Evolutionary conservation across 2,329 filamentous ascomycete genomes (phyloP), one percentile per base, ranked within the genome.

Genomic region (Fusarium sambucinum): DNA sequence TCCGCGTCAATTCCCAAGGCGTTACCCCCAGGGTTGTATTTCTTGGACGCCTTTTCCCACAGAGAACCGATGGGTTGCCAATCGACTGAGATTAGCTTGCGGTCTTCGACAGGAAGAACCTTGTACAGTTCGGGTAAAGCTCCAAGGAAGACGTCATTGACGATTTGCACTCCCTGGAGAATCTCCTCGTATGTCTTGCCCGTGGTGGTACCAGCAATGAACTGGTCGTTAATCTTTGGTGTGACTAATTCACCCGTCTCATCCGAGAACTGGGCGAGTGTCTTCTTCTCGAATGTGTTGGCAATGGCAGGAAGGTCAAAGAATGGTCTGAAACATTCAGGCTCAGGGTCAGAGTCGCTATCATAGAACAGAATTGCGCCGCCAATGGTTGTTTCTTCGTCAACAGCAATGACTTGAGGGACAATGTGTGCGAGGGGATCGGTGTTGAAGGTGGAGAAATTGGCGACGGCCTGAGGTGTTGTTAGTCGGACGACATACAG

Each of bases 401-500:
- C 66, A 1, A 59, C 57, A 0, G 66, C 66, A 17, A 69, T 65
- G 0, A 69, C 66, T 12, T 69, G 66, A 2, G 66, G 66, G 5
- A 69, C 66, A 0, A 69, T 57, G 6, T 69, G 66, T 4, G 66
- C 61, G 3, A 69, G 66, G 3, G 61, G 61, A 3, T 69, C 61
- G 5, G 50, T 69, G 32, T 69, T 69, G 19, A 66, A 66, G 4
- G 61, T 50, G 0, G 66, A 66, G 25, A 69, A 69, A 4, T 69
- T 66, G 7, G 58, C 67, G 5, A 70, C 42, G 1, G 66, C 64
- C 56, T 67, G 7, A 14, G 21, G 11, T 12, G 5, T 16, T 11
- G 6, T 59, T 5, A 64, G 41, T 8, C 1, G 4, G 1, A 17
- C 17, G 13, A 17, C 16, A 3, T 1, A 21, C 1, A 14, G 2